A percentile compares a stretch with the other conserved stretches of the same genome.
Evolutionary conservation across 2,329 filamentous ascomycete genomes (phyloP).

Genomic region (Fusarium austroafricanum): DNA sequence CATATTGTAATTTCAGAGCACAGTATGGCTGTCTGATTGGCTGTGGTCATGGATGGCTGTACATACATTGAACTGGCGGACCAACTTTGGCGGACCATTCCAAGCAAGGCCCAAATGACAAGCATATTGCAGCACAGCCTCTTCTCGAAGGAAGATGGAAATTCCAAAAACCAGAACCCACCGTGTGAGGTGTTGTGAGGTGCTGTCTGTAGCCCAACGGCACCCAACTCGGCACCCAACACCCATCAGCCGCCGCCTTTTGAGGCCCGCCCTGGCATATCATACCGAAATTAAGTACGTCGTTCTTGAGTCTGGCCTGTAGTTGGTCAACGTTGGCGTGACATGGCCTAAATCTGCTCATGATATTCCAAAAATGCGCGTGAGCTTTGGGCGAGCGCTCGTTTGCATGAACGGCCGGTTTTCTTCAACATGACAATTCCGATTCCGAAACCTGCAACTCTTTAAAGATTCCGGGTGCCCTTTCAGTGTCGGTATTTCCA

Average conservation of each 20-base stretch:
- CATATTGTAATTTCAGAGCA: slow-evolving; percentile 24
- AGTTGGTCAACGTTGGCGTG: slow-evolving; percentile 35
- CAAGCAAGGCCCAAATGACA: slow-evolving; percentile 17
- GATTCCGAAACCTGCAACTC: not conserved
- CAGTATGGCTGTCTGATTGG: slow-evolving; percentile 13
- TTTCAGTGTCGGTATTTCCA: not conserved
- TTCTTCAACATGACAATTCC: slow-evolving; percentile 4
- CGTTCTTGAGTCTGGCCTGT: slow-evolving; percentile 6
- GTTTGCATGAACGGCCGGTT: slow-evolving; percentile 19
- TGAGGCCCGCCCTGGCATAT: slow-evolving; percentile 32
- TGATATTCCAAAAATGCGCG: slow-evolving; percentile 30
- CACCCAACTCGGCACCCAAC: slow-evolving; percentile 37
- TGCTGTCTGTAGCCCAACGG: slow-evolving; percentile 30
- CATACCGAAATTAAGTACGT: slow-evolving; percentile 11
- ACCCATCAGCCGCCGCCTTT: slow-evolving; percentile 33
- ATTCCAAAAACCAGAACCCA: slow-evolving; percentile 28
- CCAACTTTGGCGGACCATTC: slow-evolving; percentile 10
- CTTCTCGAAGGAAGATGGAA: slow-evolving; percentile 30
- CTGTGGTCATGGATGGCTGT: slow-evolving; percentile 23
- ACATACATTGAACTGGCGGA: slow-evolving; percentile 7
- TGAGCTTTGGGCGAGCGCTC: slow-evolving; percentile 38
- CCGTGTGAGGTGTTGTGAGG: not conserved
- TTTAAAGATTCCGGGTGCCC: slow-evolving; percentile 12
- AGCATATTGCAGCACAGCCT: slow-evolving; percentile 22
- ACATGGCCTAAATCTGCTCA: slow-evolving; percentile 27